Evolutionary conservation across 2,329 filamentous ascomycete species (phyloP), one percentile per base, ranked within the genome.

Genomic region (Fusarium pseudonygamai): DNA sequence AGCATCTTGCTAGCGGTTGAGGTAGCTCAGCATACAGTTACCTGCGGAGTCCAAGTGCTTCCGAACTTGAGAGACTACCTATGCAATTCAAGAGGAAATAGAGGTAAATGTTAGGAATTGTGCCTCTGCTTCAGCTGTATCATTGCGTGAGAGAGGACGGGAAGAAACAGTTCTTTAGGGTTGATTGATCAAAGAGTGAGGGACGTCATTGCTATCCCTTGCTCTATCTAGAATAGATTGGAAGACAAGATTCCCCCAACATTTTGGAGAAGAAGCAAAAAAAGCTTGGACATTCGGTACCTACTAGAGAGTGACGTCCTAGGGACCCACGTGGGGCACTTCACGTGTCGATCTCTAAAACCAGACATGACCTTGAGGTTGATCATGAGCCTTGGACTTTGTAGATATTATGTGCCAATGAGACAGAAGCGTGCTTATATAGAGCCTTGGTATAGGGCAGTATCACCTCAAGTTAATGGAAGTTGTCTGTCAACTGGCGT

Each of bases 261-360:
- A 60, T 72, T 74, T 72, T 74, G 56, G 70, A 72, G 46, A 71
- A 74, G 68, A 66, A 74, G 40, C 46, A 60, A 68, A 67, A 67
- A 72, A 65, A 72, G 67, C 66, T 71, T 63, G 71, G 71, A 66
- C 43, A 70, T 36, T 52, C 45, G 6, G 26, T n/a, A 47, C 26
- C 6, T n/a, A 26, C n/a, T 28, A 28, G 16, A 64, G 56, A 58
- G 60, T 74, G 71, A 74, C 71, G 71, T 72, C 53, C 47, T 66
- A 43, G 34, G 30, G 64, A 65, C 64, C 72, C 72, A 75, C 72
- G 72, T 74, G 69, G 64, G 40, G 52, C 47, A 42, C 15, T 46
- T 53, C 71, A 72, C 62, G 55, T 74, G 69, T 59, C 37, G 50
- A 71, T 67, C 53, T 39, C 28, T 39, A 22, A 15, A 52, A 55